phyloP scores from a whole-genome alignment of 2,329 filamentous ascomycete genomes.

The Botrytis sinoallii region DNA sequence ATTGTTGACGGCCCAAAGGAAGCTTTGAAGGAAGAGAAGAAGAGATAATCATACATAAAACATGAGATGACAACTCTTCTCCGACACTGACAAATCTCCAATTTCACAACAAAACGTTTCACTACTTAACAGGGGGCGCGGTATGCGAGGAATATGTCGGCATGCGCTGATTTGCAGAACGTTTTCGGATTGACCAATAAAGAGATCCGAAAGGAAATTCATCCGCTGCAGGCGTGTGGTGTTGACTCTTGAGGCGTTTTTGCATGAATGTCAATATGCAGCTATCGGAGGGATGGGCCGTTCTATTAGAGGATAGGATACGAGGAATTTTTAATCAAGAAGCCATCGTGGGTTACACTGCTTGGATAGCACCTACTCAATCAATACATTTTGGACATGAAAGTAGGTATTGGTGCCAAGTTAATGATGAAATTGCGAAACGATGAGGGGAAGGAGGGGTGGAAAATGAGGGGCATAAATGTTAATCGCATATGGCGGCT shows the following conservation, averaged over 20 bases:
- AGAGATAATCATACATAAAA: not conserved
- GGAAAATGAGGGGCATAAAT: slow-evolving; percentile 9
- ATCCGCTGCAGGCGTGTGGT: slow-evolving; percentile 23
- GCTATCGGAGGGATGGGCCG: not conserved
- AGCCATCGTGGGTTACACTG: slow-evolving; percentile 8
- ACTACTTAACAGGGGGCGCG: not conserved
- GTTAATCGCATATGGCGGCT: slow-evolving; percentile 17
- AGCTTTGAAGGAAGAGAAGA: not conserved
- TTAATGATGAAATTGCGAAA: slow-evolving; percentile 14
- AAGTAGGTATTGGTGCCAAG: not conserved
- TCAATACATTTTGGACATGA: not conserved
- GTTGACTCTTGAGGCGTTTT: not conserved
- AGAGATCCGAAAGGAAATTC: slow-evolving; percentile 9
- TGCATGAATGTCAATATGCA: slow-evolving; percentile 31
- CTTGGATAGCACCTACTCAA: not conserved
- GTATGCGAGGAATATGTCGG: slow-evolving; percentile 18
- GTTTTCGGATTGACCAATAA: slow-evolving; percentile 25
- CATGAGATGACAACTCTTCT: not conserved
- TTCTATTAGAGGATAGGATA: slow-evolving; percentile 13
- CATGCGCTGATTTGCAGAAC: slow-evolving; percentile 27
- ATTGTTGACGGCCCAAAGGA: not conserved
- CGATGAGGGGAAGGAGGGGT: slow-evolving; percentile 14
- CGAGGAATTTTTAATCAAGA: slow-evolving; percentile 2
- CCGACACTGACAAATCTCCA: slow-evolving; percentile 16
- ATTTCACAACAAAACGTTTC: slow-evolving; percentile 8